Conservation (phyloP, 768 basidiomycete genomes). For the Rossbeevera mucosa region DNA sequence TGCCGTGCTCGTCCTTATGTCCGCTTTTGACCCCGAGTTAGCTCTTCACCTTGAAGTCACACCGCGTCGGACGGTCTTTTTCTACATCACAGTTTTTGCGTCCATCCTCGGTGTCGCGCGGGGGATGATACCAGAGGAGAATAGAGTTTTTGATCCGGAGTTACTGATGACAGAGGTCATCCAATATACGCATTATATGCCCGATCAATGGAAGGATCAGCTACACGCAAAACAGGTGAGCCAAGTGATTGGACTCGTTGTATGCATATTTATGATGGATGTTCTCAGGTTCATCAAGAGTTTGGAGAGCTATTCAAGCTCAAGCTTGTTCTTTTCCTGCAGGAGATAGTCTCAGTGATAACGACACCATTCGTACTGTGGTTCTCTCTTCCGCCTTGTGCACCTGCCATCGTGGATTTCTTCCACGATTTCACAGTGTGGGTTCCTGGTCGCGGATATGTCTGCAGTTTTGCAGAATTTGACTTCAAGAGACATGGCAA, state of each 20-base stretch:
- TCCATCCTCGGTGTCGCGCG: slow-evolving; percentile 84
- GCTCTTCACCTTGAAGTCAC: slow-evolving; percentile 95
- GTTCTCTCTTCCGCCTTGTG: slow-evolving; percentile 86
- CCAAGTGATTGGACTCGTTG: background rate
- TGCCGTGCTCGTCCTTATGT: slow-evolving; percentile 88
- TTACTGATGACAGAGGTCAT: slow-evolving; percentile 89
- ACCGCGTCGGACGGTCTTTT: slow-evolving; percentile 85
- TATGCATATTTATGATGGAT: background rate
- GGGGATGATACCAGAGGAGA: slow-evolving; percentile 95
- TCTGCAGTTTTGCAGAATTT: slow-evolving; percentile 98
- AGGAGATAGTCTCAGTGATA: slow-evolving; percentile 87
- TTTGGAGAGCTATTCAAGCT: slow-evolving; percentile 93
- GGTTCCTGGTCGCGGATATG: slow-evolving; percentile 92
- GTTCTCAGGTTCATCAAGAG: slow-evolving; percentile 72
- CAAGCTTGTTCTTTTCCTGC: slow-evolving; percentile 82
- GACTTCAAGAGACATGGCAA: slow-evolving; percentile 95
- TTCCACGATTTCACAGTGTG: slow-evolving; percentile 98
- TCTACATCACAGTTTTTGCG: slow-evolving; percentile 88
- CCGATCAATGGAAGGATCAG: slow-evolving; percentile 83
- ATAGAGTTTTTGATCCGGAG: slow-evolving; percentile 91
- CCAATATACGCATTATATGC: slow-evolving; percentile 93
- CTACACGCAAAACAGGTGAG: slow-evolving; percentile 84
- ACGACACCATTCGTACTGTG: slow-evolving; percentile 92
- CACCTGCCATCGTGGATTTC: slow-evolving; percentile 91
- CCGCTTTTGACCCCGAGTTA: slow-evolving; percentile 89